phyloP scores from a whole-genome alignment of 139 green algal genomes.

The Zygnema cylindricum region DNA sequence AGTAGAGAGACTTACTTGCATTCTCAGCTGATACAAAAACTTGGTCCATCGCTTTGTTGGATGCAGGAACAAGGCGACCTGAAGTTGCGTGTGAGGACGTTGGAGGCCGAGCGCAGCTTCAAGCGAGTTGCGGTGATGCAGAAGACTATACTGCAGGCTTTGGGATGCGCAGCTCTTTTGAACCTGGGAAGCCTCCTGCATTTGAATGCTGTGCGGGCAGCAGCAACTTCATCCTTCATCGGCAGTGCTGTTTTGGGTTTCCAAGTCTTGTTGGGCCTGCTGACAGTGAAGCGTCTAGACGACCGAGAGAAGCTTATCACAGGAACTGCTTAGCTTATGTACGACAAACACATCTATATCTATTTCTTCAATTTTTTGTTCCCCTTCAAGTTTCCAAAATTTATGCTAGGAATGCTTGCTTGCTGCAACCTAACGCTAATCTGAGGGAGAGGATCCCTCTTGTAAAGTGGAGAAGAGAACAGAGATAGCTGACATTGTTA shows the following conservation, averaged over 20 bases:
- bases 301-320: slow-evolving; percentile 60
- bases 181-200: slow-evolving; percentile 92
- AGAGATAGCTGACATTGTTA: too few relatives aligned
- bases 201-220: slow-evolving; percentile 64
- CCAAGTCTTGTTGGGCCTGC: slow-evolving; percentile 64
- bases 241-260: slow-evolving; percentile 68
- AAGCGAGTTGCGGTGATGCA: slow-evolving; percentile 79
- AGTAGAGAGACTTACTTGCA: too few relatives aligned
- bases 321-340: slow-evolving; percentile 21
- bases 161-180: slow-evolving; percentile 83
- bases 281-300: slow-evolving; percentile 71
- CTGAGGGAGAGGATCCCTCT: too few relatives aligned
- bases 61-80: slow-evolving; percentile 86
- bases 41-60: too few relatives aligned
- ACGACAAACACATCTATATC: too few relatives aligned
- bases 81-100: slow-evolving; percentile 92
- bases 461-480: too few relatives aligned
- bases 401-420: too few relatives aligned
- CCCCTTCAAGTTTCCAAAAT: too few relatives aligned
- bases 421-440: too few relatives aligned
- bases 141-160: slow-evolving; percentile 63
- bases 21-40: too few relatives aligned
- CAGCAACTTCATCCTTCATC: slow-evolving; percentile 73
- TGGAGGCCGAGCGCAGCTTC: slow-evolving; percentile 94
- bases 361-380: too few relatives aligned